Percentiles rank a stretch among this genome's conserved stretches.
phyloP scores from a whole-genome alignment of 2,329 filamentous ascomycete genomes.

The Kalmusia sp. region DNA sequence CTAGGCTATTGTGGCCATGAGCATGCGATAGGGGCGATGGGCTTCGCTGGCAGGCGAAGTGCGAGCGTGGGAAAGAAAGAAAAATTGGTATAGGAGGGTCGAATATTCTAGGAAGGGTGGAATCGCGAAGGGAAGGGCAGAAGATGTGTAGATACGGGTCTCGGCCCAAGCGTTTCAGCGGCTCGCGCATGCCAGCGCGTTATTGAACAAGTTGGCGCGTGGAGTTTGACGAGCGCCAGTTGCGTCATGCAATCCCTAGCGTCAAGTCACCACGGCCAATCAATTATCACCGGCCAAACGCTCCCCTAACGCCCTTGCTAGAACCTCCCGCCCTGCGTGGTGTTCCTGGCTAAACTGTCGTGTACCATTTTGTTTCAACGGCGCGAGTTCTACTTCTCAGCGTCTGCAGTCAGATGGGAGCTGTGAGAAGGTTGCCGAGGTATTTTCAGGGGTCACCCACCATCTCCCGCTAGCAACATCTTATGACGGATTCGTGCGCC shows the following conservation, averaged over 20 bases:
- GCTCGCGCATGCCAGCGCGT: not conserved
- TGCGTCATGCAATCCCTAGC: constrained; percentile 1
- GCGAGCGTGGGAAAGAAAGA: not conserved
- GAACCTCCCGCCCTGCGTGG: not conserved
- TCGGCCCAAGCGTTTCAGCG: constrained; percentile 3
- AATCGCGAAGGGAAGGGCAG: not conserved
- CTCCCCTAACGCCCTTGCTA: not conserved
- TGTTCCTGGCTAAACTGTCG: not conserved
- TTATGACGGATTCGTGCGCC: not conserved
- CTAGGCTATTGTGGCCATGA: constrained; percentile 1
- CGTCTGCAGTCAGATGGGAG: not conserved
- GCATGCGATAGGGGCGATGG: not conserved
- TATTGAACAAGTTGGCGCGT: not conserved
- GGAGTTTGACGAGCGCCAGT: not conserved
- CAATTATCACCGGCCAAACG: not conserved
- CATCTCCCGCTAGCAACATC: not conserved
- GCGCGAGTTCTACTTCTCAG: not conserved
- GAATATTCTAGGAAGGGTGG: not conserved
- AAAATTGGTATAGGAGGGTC: not conserved
- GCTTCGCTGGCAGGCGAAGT: not conserved
- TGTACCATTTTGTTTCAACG: not conserved
- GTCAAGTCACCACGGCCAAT: constrained; percentile 3
- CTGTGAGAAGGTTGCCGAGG: not conserved
- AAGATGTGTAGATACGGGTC: not conserved
- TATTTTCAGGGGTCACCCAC: not conserved